Evolutionary conservation across 2,329 filamentous ascomycete species (phyloP).

Genomic region (Neoscytalidium dimidiatum): DNA sequence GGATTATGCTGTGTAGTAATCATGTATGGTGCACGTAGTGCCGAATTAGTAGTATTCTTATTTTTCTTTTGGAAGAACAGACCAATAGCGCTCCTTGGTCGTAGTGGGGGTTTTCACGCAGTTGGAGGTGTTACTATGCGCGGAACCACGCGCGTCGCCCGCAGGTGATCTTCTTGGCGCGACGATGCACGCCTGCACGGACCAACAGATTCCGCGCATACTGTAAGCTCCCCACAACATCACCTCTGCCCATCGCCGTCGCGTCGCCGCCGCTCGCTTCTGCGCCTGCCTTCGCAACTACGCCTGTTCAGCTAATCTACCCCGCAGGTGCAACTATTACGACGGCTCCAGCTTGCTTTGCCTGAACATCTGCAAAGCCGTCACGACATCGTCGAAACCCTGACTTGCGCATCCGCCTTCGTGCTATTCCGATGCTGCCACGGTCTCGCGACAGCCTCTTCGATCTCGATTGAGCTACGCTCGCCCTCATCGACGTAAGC

Average conservation of each 20-base stretch:
- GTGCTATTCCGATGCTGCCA: not conserved
- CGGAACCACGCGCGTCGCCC: not conserved
- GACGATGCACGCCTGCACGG: constrained; percentile 1
- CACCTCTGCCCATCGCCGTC: constrained; percentile 7
- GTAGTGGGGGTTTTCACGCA: too few species aligned
- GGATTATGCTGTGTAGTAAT: too few species aligned
- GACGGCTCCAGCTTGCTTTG: not conserved
- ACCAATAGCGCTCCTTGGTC: too few species aligned
- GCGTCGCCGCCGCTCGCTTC: not conserved
- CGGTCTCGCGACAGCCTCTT: not conserved
- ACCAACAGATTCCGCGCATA: not conserved
- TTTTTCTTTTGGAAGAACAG: too few species aligned
- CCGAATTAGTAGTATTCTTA: too few species aligned
- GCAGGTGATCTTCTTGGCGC: not conserved
- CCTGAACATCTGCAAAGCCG: not conserved
- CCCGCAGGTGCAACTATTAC: not conserved
- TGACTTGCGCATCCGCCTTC: not conserved
- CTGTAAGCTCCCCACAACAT: not conserved
- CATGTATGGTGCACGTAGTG: too few species aligned
- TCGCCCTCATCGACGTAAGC: not conserved
- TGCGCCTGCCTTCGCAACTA: not conserved
- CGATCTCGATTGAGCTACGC: not conserved
- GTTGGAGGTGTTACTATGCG: too few species aligned
- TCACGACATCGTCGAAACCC: not conserved
- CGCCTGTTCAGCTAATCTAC: not conserved